These are phyloP conservation scores for Cystobasidium slooffiae DNA, from an alignment of 1,284 basidiomycete species.

Conservation along the genomic window DNA sequence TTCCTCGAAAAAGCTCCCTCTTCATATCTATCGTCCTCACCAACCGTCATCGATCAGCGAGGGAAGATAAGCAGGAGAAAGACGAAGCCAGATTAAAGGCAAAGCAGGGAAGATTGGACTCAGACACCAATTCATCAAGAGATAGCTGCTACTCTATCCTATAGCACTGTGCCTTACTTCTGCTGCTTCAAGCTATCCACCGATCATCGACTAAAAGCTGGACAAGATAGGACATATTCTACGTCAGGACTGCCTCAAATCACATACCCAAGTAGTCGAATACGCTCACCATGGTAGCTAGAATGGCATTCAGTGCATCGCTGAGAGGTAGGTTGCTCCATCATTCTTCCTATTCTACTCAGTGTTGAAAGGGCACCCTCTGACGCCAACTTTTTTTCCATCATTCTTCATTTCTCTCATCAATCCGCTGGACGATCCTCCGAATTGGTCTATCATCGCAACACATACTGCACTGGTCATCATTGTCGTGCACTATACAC, in stretches of 20 bases:
- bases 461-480: background rate
- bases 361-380: background rate
- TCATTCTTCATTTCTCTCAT: conserved; percentile 2
- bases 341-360: background rate
- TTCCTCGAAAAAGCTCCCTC: background rate
- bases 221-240: background rate
- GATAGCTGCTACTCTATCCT: no score
- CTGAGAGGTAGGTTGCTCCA: background rate
- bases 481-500: no score
- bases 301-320: conserved; percentile 5
- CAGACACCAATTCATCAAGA: no score
- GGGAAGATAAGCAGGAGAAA: no score
- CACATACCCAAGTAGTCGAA: no score
- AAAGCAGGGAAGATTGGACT: no score
- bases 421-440: background rate
- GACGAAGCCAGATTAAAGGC: no score
- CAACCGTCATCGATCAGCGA: no score
- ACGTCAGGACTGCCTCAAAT: background rate
- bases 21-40: background rate
- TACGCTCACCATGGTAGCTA: conserved; percentile 10
- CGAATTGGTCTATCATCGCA: background rate
- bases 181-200: background rate
- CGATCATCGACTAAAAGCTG: background rate
- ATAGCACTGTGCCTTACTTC: background rate
- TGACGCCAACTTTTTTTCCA: conserved; percentile 3